Evolutionary conservation across 495 filamentous ascomycete genomes (phyloP).

Genomic region (Sphaerosporella brunnea): DNA sequence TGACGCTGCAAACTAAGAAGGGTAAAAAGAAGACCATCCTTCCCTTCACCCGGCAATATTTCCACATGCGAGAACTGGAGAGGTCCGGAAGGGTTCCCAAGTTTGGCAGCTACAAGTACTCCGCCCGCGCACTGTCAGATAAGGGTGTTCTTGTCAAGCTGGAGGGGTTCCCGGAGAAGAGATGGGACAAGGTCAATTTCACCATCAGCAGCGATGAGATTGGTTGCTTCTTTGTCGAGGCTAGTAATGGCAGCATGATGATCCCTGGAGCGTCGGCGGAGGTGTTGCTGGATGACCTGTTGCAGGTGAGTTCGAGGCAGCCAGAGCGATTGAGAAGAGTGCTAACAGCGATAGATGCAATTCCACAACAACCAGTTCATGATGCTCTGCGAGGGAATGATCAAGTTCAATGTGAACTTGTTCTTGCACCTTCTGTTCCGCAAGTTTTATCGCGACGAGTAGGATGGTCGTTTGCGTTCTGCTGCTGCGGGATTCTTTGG

Average conservation of each 20-base stretch:
- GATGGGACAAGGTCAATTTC: conserved; percentile 81
- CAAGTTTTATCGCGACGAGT: conserved; percentile 84
- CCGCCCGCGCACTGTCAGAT: conserved; percentile 68
- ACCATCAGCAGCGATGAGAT: conserved; percentile 91
- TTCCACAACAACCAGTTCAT: conserved; percentile 92
- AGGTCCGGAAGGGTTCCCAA: conserved; percentile 81
- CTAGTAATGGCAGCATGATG: conserved; percentile 81
- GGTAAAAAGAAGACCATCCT: conserved; percentile 89
- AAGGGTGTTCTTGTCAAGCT: conserved; percentile 85
- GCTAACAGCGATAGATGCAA: conserved; percentile 33
- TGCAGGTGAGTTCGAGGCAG: conserved; percentile 40
- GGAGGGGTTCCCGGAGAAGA: conserved; percentile 65
- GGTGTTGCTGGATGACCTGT: conserved; percentile 77
- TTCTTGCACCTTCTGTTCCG: conserved; percentile 90
- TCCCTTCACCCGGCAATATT: conserved; percentile 97
- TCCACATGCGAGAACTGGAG: conserved; percentile 88
- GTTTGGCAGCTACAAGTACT: conserved; percentile 95
- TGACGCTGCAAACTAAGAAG: conserved; percentile 95
- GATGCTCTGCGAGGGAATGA: conserved; percentile 74
- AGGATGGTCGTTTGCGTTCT: conserved; percentile 24
- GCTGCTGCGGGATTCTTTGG: neutral
- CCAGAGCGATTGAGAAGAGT: neutral
- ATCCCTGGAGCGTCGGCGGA: conserved; percentile 84
- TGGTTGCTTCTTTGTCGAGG: conserved; percentile 84
- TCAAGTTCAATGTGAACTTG: conserved; percentile 86